Conservation (phyloP, 345 rosid genomes). For the Syzygium aromaticum region DNA sequence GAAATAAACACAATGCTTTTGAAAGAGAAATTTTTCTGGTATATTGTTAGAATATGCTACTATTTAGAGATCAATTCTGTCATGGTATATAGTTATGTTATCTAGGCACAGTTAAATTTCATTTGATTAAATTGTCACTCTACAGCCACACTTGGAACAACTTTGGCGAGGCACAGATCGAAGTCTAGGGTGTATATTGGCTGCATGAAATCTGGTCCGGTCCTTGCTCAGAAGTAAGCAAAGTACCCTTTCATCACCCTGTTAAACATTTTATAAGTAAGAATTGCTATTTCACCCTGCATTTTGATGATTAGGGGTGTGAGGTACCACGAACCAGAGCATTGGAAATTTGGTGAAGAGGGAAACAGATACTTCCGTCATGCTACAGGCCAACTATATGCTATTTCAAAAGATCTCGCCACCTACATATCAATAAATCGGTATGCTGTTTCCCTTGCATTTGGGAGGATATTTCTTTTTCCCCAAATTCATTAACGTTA, state of each 20-base stretch:
- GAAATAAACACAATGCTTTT: not conserved
- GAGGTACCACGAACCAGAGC: conserved; percentile 93
- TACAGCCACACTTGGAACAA: conserved; percentile 92
- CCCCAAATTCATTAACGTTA: not conserved
- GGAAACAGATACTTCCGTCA: conserved; percentile 97
- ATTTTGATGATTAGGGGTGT: conserved; percentile 51
- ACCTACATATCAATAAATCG: conserved; percentile 78
- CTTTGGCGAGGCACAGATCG: conserved; percentile 58
- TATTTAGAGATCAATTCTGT: not conserved
- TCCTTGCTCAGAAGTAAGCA: conserved; percentile 86
- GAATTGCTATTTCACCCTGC: not conserved
- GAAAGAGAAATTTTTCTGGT: not conserved
- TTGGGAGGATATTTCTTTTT: not conserved
- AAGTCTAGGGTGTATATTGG: conserved; percentile 82
- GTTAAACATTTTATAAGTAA: not conserved
- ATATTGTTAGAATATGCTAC: not conserved
- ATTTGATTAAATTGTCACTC: not conserved
- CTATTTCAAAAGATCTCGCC: conserved; percentile 83
- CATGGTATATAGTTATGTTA: not conserved
- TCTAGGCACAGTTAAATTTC: not conserved
- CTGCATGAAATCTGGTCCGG: conserved; percentile 98
- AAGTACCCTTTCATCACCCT: conserved; percentile 2
- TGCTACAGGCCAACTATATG: conserved; percentile 97
- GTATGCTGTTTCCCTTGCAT: conserved; percentile 30
- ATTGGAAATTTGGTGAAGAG: conserved; percentile 96